Conservation (phyloP, 306 rosid species). For the Trichosanthes cucumerina region DNA sequence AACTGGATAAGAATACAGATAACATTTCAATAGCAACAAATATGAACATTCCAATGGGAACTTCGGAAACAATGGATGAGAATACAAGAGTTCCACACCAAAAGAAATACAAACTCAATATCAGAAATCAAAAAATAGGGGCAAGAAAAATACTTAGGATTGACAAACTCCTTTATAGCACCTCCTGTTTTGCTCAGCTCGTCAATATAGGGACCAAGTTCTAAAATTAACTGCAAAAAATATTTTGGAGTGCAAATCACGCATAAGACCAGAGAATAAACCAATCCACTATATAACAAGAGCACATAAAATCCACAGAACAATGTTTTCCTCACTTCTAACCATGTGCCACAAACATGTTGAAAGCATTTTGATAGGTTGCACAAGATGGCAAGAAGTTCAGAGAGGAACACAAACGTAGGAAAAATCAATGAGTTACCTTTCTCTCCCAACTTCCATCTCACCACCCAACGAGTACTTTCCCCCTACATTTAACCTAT, state of each 20-base stretch:
- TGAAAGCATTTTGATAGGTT: neutral
- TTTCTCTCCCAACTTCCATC: neutral
- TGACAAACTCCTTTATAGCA: slow-evolving; percentile 82
- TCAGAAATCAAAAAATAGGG: neutral
- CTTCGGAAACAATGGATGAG: neutral
- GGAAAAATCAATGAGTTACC: neutral
- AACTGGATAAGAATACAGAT: neutral
- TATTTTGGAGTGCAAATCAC: neutral
- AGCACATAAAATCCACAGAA: neutral
- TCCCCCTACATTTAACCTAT: neutral
- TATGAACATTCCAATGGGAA: neutral
- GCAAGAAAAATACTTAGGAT: slow-evolving; percentile 71
- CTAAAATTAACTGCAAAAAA: slow-evolving; percentile 71
- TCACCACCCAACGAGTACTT: neutral
- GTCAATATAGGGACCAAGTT: slow-evolving; percentile 77
- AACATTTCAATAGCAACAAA: neutral
- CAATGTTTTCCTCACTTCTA: neutral
- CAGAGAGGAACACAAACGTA: neutral
- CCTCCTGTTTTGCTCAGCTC: slow-evolving; percentile 87
- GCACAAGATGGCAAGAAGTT: neutral
- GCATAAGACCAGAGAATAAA: neutral
- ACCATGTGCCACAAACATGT: neutral
- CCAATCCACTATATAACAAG: neutral
- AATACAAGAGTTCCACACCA: neutral
- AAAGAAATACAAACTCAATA: neutral